phyloP scores from a whole-genome alignment of 1,284 basidiomycete genomes.

The Marasmius oreades region DNA sequence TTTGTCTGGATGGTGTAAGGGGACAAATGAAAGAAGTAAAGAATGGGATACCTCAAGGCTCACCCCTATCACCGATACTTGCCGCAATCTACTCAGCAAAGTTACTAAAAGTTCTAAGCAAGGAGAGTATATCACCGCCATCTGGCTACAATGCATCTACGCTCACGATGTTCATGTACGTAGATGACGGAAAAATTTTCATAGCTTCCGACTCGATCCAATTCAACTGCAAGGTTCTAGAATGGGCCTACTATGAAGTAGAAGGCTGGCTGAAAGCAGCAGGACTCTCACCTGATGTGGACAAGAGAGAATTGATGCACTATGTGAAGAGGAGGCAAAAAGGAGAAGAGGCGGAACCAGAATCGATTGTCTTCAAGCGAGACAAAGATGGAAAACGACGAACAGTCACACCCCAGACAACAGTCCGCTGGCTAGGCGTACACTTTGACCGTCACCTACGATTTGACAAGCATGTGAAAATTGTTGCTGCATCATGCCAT shows the following conservation, averaged over 20 bases:
- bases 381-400: slow-evolving; percentile 11
- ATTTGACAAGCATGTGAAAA: slow-evolving; percentile 24
- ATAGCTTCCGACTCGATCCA: slow-evolving; percentile 16
- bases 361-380: slow-evolving; percentile 4
- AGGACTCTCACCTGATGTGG: slow-evolving; percentile 1
- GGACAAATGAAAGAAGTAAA: slow-evolving; percentile 18
- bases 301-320: slow-evolving; percentile 10
- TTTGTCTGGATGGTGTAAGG: slow-evolving; percentile 22
- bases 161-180: slow-evolving; percentile 15
- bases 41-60: slow-evolving; percentile 25
- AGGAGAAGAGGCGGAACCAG: too few species aligned
- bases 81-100: slow-evolving; percentile 19
- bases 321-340: slow-evolving; percentile 3
- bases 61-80: slow-evolving; percentile 23
- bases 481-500: slow-evolving; percentile 19
- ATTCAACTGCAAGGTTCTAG: slow-evolving; percentile 14
- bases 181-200: slow-evolving; percentile 19
- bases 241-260: slow-evolving; percentile 1
- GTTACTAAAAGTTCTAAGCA: slow-evolving; percentile 17
- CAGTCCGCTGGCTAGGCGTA: slow-evolving; percentile 29
- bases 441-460: slow-evolving; percentile 20
- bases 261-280: background rate
- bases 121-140: background rate
- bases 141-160: background rate
- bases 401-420: slow-evolving; percentile 10